Evolutionary conservation across 1,284 basidiomycete genomes (phyloP), one percentile per base, ranked within the genome.

Genomic region (Singerocomus inundabilis): DNA sequence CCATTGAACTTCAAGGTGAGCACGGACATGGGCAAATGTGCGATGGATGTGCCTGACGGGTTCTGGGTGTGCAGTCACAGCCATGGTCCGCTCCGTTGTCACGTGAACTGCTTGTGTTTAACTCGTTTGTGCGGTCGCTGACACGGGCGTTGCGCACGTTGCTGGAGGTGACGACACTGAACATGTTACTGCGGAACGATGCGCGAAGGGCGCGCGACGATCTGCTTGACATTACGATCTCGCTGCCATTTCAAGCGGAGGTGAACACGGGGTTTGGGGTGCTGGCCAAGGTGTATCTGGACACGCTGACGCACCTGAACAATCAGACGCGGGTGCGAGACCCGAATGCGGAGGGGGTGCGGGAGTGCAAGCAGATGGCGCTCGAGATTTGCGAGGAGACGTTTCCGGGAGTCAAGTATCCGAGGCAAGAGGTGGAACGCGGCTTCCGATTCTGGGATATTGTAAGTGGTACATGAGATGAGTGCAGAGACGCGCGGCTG

Each of bases 371-470:
- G 73, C 80, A 79, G 47, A 81, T 88, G 71, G 93, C 96, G 25
- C 76, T 98, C 30, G 89, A 89, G 54, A 89, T 97, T 63, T 89
- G 96, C 62, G 93, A 97, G 58, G 90, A 93, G 63, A 94, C 90
- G 40, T 99, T 99, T 79, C 79, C 82, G 31, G 94, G 93, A 21
- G 91, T 99, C 59, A 96, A 93, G 75, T 72, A 72, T 54, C 91
- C 96, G 7, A 84, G 85, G 69, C 73, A 73, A 49, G 96, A 99
- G 77, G 87, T 99, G 44, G 91, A 94, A 67, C 77, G 97, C 48
- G 95, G 94, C 5, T 98, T 99, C 77, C 79, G 97, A 60, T 99
- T 99, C 77, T 99, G 97, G 96, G 90, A 96, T 66, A 81, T 94
- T 69, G 93, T 96, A 68, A 76, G 92, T 82, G 34, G 50, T 46